A percentile compares a stretch with the other conserved stretches of the same genome.
Conservation (phyloP, 2,329 filamentous ascomycete species). For the Fusarium hostae region DNA sequence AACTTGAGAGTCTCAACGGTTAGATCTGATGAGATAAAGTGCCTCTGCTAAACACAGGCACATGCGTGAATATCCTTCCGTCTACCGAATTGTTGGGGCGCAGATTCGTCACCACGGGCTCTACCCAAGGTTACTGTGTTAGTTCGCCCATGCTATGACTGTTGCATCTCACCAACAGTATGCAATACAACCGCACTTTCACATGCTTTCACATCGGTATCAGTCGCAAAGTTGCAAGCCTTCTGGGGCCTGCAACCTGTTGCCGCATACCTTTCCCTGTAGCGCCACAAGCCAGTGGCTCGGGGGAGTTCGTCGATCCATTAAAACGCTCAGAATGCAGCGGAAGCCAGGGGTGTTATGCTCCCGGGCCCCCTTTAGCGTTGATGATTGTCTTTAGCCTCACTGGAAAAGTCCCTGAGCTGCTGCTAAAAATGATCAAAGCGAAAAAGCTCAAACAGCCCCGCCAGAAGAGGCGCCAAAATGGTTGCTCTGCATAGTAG, state of each 20-base stretch:
- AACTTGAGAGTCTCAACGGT: conserved; percentile 34
- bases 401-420: conserved; percentile 19
- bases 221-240: conserved; percentile 13
- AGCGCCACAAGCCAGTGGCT: conserved; percentile 34
- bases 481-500: conserved; percentile 8
- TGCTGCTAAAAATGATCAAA: conserved; percentile 14
- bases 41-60: conserved; percentile 5
- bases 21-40: conserved; percentile 33
- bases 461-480: conserved; percentile 22
- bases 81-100: conserved; percentile 39
- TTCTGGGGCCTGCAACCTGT: background rate
- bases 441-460: conserved; percentile 17
- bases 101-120: conserved; percentile 24
- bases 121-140: conserved; percentile 27
- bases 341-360: conserved; percentile 21
- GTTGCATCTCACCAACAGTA: conserved; percentile 30
- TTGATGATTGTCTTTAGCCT: conserved; percentile 19
- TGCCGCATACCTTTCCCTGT: conserved; percentile 22
- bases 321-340: conserved; percentile 25
- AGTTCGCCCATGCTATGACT: background rate
- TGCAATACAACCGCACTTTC: conserved; percentile 43
- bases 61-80: conserved; percentile 3
- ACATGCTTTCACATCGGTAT: conserved; percentile 34
- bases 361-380: conserved; percentile 25
- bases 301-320: conserved; percentile 10